A percentile compares a stretch with the other conserved stretches of the same genome.
Conservation (phyloP, 148 eudicot species). For the Amaranthus hypochondriacus region DNA sequence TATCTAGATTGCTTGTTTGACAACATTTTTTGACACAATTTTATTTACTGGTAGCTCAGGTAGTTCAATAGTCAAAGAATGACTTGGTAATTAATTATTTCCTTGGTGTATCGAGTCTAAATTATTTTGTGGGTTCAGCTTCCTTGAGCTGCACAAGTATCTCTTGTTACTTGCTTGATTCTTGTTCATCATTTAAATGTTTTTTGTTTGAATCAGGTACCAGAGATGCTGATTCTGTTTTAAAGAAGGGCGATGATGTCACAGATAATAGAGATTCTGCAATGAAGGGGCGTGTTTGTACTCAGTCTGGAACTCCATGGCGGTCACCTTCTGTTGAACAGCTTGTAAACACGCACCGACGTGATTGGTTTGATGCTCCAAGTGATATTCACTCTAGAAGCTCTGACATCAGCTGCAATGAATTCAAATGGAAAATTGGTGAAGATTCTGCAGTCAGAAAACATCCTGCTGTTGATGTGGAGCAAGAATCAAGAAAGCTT, state of each 20-base stretch:
- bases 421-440: constrained; percentile 32
- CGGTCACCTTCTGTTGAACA: constrained; percentile 40
- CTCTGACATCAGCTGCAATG: constrained; percentile 44
- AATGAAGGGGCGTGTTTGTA: constrained; percentile 34
- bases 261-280: constrained; percentile 33
- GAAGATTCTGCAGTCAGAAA: constrained; percentile 48
- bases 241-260: constrained; percentile 40
- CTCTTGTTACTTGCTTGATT: background rate
- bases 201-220: constrained; percentile 30
- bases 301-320: constrained; percentile 47
- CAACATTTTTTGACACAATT: background rate
- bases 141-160: no score
- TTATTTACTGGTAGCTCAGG: background rate
- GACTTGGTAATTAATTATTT: background rate
- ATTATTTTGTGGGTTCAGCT: background rate
- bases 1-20: background rate
- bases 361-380: constrained; percentile 40
- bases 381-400: constrained; percentile 32
- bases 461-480: constrained; percentile 51
- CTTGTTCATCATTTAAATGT: constrained; percentile 1
- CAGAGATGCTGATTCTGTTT: constrained; percentile 34
- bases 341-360: constrained; percentile 29
- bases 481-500: constrained; percentile 41
- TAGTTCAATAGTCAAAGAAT: no score
- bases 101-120: background rate